Percentiles rank a stretch among this genome's conserved stretches.
phyloP scores from a whole-genome alignment of 2,329 filamentous ascomycete species.

The Stachybotrys chlorohalonatus region DNA sequence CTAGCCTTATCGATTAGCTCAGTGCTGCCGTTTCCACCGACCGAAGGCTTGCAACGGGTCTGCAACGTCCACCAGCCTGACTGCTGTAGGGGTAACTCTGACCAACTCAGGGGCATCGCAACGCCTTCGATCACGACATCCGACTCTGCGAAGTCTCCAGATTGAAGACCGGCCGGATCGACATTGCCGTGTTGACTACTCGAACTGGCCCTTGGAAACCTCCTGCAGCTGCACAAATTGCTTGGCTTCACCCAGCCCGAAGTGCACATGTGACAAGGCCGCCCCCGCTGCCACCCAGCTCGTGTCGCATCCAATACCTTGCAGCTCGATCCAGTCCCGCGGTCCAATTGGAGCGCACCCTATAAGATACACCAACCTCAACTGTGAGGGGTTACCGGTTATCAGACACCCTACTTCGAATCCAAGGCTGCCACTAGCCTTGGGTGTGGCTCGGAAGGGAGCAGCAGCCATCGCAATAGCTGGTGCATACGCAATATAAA shows the following conservation, averaged over 20 bases:
- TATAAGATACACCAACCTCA: background rate
- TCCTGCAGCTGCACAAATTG: background rate
- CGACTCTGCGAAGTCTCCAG: background rate
- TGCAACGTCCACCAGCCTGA: background rate
- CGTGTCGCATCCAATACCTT: background rate
- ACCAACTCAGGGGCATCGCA: background rate
- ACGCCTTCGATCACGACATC: background rate
- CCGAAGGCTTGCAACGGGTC: background rate
- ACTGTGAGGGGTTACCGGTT: slow-evolving; percentile 14
- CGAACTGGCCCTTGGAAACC: background rate
- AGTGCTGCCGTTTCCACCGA: background rate
- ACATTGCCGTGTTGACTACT: background rate
- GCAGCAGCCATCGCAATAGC: background rate
- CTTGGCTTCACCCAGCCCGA: background rate
- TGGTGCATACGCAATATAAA: slow-evolving; percentile 6
- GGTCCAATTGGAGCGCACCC: slow-evolving; percentile 13
- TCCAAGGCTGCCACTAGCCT: slow-evolving; percentile 5
- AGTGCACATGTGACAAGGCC: slow-evolving; percentile 1
- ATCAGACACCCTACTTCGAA: slow-evolving; percentile 10
- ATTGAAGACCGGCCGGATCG: background rate
- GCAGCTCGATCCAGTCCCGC: background rate
- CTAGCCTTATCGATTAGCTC: slow-evolving; percentile 14
- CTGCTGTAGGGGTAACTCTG: background rate
- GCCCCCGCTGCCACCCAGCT: slow-evolving; percentile 9
- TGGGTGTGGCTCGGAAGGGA: slow-evolving; percentile 7